Evolutionary conservation across 345 rosid species (phyloP).

Genomic region (Brassica nigra): DNA sequence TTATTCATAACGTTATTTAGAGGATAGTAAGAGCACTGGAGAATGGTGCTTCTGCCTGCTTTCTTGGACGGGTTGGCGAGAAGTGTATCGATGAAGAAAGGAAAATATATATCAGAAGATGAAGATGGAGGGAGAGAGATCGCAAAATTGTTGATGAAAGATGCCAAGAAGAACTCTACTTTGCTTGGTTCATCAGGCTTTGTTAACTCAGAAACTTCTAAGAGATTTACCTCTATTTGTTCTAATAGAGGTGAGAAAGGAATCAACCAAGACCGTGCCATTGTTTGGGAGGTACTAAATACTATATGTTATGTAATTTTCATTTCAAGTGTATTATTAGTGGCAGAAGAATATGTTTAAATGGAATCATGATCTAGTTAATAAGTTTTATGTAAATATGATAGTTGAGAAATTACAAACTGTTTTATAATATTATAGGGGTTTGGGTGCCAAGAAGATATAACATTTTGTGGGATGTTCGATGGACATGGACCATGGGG

Average conservation of each 20-base stretch:
- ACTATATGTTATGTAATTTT: neutral
- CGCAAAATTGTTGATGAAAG: slow-evolving; percentile 66
- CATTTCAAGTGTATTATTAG: neutral
- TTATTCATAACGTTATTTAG: neutral
- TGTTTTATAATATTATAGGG: slow-evolving; percentile 47
- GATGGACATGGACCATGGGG: slow-evolving; percentile 99
- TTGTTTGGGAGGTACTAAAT: slow-evolving; percentile 79
- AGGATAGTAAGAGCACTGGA: slow-evolving; percentile 13
- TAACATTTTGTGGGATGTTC: slow-evolving; percentile 77
- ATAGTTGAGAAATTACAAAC: neutral
- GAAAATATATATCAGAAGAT: slow-evolving; percentile 32
- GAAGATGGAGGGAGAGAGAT: slow-evolving; percentile 61
- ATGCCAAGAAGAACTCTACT: slow-evolving; percentile 63
- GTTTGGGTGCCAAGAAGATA: slow-evolving; percentile 86
- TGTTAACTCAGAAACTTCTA: slow-evolving; percentile 39
- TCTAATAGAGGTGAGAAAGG: slow-evolving; percentile 84
- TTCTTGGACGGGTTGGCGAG: slow-evolving; percentile 67
- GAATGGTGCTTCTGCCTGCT: slow-evolving; percentile 62
- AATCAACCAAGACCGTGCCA: slow-evolving; percentile 70
- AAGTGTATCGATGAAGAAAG: slow-evolving; percentile 60
- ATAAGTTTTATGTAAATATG: neutral
- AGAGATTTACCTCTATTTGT: slow-evolving; percentile 63
- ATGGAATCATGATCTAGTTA: neutral
- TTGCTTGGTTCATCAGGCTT: slow-evolving; percentile 60
- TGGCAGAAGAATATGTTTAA: neutral